Evolutionary conservation across 2,329 filamentous ascomycete species (phyloP).

Genomic region (Penicillium brasilianum): DNA sequence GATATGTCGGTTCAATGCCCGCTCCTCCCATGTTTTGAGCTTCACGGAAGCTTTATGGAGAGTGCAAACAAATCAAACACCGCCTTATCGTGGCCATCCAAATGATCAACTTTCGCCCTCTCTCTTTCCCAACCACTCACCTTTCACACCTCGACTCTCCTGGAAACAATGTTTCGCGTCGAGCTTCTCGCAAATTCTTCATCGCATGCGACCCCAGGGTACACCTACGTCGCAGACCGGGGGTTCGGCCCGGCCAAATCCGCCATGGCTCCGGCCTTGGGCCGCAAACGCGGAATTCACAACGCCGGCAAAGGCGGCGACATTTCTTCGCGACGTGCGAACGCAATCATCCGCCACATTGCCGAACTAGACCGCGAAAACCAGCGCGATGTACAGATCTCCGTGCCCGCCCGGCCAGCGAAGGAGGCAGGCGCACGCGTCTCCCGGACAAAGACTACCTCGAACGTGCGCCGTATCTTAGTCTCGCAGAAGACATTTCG

Average conservation of each 20-base stretch:
- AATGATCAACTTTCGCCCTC: conserved; percentile 16
- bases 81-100: conserved; percentile 12
- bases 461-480: conserved; percentile 54
- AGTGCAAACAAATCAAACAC: conserved; percentile 31
- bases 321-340: conserved; percentile 79
- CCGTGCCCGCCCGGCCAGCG: conserved; percentile 63
- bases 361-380: conserved; percentile 83
- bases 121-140: not conserved
- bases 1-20: not conserved
- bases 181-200: conserved; percentile 77
- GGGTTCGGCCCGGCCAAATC: conserved; percentile 62
- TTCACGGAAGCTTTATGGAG: not conserved
- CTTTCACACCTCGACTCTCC: not conserved
- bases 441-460: conserved; percentile 50
- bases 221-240: conserved; percentile 87
- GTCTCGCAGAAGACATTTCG: conserved; percentile 56
- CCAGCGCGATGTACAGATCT: conserved; percentile 72
- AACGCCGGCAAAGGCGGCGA: conserved; percentile 64
- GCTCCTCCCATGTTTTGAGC: conserved; percentile 1
- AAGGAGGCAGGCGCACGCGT: conserved; percentile 44
- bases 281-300: conserved; percentile 73
- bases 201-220: conserved; percentile 77
- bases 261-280: conserved; percentile 57
- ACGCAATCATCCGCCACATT: conserved; percentile 79
- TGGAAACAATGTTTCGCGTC: conserved; percentile 67